These are phyloP conservation scores for Auriscalpium orientale DNA, from an alignment of 768 basidiomycete species.

Conservation along the genomic window DNA sequence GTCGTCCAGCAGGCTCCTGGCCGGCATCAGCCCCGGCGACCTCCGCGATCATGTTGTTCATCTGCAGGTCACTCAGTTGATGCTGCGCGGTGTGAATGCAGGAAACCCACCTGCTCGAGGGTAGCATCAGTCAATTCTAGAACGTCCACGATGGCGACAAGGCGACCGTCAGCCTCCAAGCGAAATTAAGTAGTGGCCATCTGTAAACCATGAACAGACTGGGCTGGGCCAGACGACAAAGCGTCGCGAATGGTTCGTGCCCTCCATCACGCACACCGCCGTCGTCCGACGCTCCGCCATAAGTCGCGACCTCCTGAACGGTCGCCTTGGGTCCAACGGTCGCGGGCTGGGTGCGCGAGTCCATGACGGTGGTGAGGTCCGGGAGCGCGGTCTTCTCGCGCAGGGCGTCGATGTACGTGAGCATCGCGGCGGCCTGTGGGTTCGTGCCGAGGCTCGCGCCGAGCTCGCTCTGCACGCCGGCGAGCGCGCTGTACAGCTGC, in stretches of 20 bases:
- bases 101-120: conserved; percentile 71
- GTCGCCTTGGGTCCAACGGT: conserved; percentile 89
- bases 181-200: conserved; percentile 94
- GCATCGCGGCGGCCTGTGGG: conserved; percentile 95
- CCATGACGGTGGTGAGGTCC: conserved; percentile 92
- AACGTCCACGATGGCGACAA: conserved; percentile 96
- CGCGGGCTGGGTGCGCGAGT: conserved; percentile 89
- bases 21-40: conserved; percentile 23
- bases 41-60: conserved; percentile 79
- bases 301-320: conserved; percentile 86
- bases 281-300: conserved; percentile 97
- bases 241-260: conserved; percentile 68
- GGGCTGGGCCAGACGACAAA: background rate
- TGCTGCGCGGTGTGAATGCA: conserved; percentile 2
- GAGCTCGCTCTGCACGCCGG: conserved; percentile 94
- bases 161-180: conserved; percentile 87
- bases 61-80: conserved; percentile 38
- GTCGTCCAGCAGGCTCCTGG: conserved; percentile 58
- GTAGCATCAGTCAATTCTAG: conserved; percentile 97
- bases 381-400: conserved; percentile 95
- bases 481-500: conserved; percentile 92
- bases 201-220: conserved; percentile 34
- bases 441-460: conserved; percentile 70
- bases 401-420: conserved; percentile 92
- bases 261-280: conserved; percentile 97